Evolutionary conservation across 768 basidiomycete species (phyloP).

Genomic region (Plicaturopsis crispa): DNA sequence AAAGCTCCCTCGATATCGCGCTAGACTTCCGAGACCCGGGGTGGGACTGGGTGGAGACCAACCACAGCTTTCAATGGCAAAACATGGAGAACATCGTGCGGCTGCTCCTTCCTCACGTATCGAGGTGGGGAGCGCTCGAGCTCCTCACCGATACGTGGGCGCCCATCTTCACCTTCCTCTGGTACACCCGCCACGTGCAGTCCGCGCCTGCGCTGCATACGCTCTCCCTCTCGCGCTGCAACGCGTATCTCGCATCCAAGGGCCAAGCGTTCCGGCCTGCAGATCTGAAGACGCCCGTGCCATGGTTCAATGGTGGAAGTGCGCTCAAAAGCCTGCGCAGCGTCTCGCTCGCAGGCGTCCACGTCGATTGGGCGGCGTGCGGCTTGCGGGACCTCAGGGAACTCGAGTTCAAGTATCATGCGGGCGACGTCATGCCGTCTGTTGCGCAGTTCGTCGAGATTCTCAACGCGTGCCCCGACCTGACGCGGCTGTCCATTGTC

Average conservation of each 20-base stretch:
- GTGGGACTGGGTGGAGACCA: constrained; percentile 44
- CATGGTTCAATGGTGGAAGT: constrained; percentile 31
- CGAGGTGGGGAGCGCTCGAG: constrained; percentile 40
- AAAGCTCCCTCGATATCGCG: constrained; percentile 38
- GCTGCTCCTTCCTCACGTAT: constrained; percentile 34
- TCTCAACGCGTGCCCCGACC: constrained; percentile 27
- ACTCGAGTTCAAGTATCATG: constrained; percentile 49
- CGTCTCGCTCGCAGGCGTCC: constrained; percentile 47
- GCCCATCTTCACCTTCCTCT: constrained; percentile 47
- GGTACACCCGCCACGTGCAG: constrained; percentile 24
- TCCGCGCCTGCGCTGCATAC: constrained; percentile 29
- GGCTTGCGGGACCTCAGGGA: constrained; percentile 33
- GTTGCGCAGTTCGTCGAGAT: constrained; percentile 37
- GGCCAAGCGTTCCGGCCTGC: constrained; percentile 38
- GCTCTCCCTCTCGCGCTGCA: constrained; percentile 46
- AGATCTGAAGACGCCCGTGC: constrained; percentile 28
- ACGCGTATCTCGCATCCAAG: constrained; percentile 43
- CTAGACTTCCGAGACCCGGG: constrained; percentile 52
- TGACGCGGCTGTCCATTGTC: constrained; percentile 37
- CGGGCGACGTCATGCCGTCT: constrained; percentile 48
- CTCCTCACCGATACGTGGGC: constrained; percentile 56
- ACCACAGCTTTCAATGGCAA: constrained; percentile 34
- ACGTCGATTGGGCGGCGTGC: constrained; percentile 43
- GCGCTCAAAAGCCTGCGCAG: constrained; percentile 25
- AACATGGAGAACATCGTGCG: constrained; percentile 38